These are phyloP conservation scores for Boletus reticulatus DNA, from an alignment of 768 basidiomycete species.

Conservation along the genomic window DNA sequence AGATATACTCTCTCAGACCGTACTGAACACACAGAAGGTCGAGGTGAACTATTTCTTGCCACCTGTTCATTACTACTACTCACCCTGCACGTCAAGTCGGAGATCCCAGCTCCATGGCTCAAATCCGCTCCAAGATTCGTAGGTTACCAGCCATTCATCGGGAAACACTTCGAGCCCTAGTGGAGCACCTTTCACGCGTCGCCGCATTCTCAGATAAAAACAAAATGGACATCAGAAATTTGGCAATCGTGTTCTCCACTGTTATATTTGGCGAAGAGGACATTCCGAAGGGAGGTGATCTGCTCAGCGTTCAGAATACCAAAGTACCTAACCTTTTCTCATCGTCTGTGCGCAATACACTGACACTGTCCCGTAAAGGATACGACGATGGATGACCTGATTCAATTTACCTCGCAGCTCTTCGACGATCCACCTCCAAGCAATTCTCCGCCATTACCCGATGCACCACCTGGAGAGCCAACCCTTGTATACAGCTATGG, in stretches of 20 bases:
- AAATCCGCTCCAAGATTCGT: constrained; percentile 86
- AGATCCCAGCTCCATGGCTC: constrained; percentile 62
- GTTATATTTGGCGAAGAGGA: constrained; percentile 94
- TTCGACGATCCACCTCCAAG: constrained; percentile 56
- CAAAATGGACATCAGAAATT: constrained; percentile 93
- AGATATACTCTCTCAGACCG: constrained; percentile 77
- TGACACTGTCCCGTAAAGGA: constrained; percentile 40
- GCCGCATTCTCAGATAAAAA: constrained; percentile 66
- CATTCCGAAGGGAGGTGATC: constrained; percentile 71
- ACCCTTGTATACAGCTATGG: constrained; percentile 60
- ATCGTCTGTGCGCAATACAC: constrained; percentile 32
- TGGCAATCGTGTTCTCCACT: constrained; percentile 86
- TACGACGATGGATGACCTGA: constrained; percentile 82
- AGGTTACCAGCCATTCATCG: constrained; percentile 82
- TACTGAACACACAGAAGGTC: constrained; percentile 72
- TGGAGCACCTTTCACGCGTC: constrained; percentile 82
- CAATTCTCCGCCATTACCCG: constrained; percentile 68
- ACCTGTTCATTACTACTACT: not conserved
- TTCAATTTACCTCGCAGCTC: constrained; percentile 62
- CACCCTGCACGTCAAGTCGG: constrained; percentile 46
- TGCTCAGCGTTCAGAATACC: constrained; percentile 67
- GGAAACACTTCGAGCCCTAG: constrained; percentile 72
- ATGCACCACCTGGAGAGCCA: constrained; percentile 66
- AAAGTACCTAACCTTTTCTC: constrained; percentile 53
- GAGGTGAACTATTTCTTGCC: constrained; percentile 45